These are phyloP conservation scores for Macroventuria anomochaeta DNA, from an alignment of 2,329 filamentous ascomycete species.

Conservation along the genomic window DNA sequence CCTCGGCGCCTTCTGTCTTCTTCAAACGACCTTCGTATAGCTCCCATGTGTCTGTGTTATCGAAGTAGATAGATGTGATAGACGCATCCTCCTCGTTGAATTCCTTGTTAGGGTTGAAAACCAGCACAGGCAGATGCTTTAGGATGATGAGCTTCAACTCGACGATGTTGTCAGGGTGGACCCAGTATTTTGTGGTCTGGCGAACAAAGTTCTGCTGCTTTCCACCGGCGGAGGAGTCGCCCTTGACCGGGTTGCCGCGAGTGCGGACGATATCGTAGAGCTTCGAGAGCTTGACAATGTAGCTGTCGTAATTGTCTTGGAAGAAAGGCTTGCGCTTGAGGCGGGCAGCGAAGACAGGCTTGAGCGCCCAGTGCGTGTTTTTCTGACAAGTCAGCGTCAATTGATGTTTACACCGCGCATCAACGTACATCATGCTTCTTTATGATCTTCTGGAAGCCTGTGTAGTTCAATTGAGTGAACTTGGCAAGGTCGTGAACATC, in stretches of 20 bases:
- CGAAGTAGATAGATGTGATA: slow-evolving; percentile 98
- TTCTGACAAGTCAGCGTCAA: slow-evolving; percentile 64
- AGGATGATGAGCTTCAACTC: slow-evolving; percentile 97
- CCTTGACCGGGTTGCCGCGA: slow-evolving; percentile 87
- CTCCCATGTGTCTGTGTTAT: slow-evolving; percentile 93
- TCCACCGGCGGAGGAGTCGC: slow-evolving; percentile 89
- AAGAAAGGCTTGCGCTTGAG: slow-evolving; percentile 98
- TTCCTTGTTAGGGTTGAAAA: slow-evolving; percentile 97
- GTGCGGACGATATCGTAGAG: slow-evolving; percentile 95
- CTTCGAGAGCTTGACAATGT: slow-evolving; percentile 91
- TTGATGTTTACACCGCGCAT: slow-evolving; percentile 10
- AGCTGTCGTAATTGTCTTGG: slow-evolving; percentile 97
- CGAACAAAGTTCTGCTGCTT: slow-evolving; percentile 94
- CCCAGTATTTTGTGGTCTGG: slow-evolving; percentile 99
- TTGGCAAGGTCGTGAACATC: slow-evolving; percentile 98
- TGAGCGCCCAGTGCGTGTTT: slow-evolving; percentile 90
- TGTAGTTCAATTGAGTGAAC: slow-evolving; percentile 98
- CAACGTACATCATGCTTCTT: slow-evolving; percentile 93
- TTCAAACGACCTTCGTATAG: slow-evolving; percentile 92
- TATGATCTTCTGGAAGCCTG: slow-evolving; percentile 99
- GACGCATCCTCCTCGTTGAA: slow-evolving; percentile 90
- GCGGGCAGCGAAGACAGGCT: slow-evolving; percentile 92
- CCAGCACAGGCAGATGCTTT: slow-evolving; percentile 94
- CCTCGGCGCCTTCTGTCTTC: slow-evolving; percentile 97
- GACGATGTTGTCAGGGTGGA: slow-evolving; percentile 97